Percentiles rank a stretch among this genome's conserved stretches.
phyloP scores from a whole-genome alignment of 2,329 filamentous ascomycete genomes.

The Albophoma yamanashiensis region DNA sequence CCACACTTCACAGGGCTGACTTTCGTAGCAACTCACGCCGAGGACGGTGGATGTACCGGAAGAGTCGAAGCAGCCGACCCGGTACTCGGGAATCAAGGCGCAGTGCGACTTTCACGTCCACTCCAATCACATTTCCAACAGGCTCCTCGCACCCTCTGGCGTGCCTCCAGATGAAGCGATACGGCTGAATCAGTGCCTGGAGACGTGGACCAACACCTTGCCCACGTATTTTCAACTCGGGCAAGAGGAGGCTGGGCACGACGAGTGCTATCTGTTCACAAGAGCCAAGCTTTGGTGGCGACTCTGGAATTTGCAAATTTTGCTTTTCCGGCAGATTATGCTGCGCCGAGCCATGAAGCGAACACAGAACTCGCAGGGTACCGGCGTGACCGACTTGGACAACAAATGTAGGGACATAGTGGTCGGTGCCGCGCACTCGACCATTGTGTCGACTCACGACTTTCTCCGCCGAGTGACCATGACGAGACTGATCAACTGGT shows the following conservation, averaged over 20 bases:
- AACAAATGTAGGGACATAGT: conserved; percentile 12
- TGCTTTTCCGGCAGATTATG: conserved; percentile 17
- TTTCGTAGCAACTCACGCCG: conserved; percentile 9
- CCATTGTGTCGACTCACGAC: conserved; percentile 13
- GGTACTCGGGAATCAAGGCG: conserved; percentile 16
- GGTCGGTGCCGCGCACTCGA: conserved; percentile 15
- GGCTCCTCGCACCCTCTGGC: conserved; percentile 13
- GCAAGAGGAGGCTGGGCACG: conserved; percentile 5
- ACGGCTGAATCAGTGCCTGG: conserved; percentile 12
- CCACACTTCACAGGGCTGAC: background rate
- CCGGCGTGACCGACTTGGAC: conserved; percentile 8
- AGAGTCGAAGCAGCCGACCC: conserved; percentile 11
- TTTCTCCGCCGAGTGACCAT: conserved; percentile 10
- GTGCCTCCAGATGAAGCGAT: conserved; percentile 14
- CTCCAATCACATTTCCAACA: conserved; percentile 20
- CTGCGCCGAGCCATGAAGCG: conserved; percentile 13
- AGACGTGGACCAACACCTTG: conserved; percentile 15
- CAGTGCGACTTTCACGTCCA: conserved; percentile 19
- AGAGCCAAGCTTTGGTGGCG: conserved; percentile 19
- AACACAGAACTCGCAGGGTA: conserved; percentile 2
- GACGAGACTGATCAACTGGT: conserved; percentile 18
- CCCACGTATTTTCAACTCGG: conserved; percentile 14
- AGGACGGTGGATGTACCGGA: conserved; percentile 10
- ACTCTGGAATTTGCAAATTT: conserved; percentile 20
- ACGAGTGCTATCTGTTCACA: conserved; percentile 14